Evolutionary conservation across 257 asterid species (phyloP), one percentile per base, ranked within the genome.

Genomic region (Solanum gracilifrons): DNA sequence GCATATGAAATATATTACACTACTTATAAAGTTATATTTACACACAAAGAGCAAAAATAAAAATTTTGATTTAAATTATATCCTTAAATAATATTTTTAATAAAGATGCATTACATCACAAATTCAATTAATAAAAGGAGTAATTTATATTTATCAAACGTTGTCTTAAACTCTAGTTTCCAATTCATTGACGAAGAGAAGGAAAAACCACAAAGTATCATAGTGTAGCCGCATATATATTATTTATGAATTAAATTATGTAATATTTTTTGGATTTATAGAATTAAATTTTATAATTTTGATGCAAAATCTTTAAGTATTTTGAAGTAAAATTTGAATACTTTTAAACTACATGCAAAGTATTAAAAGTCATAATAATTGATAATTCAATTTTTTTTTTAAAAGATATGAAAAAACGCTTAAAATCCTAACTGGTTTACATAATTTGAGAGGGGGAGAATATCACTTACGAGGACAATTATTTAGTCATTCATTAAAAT

Each of bases 361-460:
- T 68, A 68, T 31, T 5, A 71, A 1, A 66, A 32, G 36, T 31
- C 3, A 71, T 0, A 31, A 71, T 7, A 7, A 71, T 31, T 32
- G 6, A 69, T 0, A 15, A 15, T 66, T 29, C 2, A 6, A 29
- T 13, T 27, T 13, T 29, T 7, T 31, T 15, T 1, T 0, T 31
- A 31, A 69, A 5, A 31, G 0, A 7, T 29, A 13, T 0, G 7
- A 2, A 71, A 7, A 3, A 32, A 31, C 0, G 3, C 12, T 16
- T 0, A 1, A 0, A 4, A 31, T 71, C 3, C 11, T 12, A 12
- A 68, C 4, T 1, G 4, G 6, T 15, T 32, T 71, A 32, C 5
- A 32, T 31, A 71, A 31, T 8, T 71, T 32, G 4, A 71, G 41
- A 71, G 0, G 6, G 6, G 0, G 39, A 31, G 2, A 71, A 1